Evolutionary conservation across 805 yeast genomes (phyloP).

Genomic region (Blastobotrys mokoenaii): DNA sequence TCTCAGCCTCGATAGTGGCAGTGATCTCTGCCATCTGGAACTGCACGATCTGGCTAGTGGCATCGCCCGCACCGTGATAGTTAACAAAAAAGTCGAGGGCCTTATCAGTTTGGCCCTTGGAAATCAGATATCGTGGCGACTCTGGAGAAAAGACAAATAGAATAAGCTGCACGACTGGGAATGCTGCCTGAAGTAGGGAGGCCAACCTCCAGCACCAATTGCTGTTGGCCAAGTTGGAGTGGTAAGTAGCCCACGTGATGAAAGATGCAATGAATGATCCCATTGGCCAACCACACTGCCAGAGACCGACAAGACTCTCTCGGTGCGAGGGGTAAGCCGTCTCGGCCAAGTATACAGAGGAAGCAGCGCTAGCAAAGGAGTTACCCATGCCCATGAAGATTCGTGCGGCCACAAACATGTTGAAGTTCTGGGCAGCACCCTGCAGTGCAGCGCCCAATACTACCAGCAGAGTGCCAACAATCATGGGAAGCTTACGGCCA

Average conservation of each 20-base stretch:
- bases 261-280: conserved; percentile 76
- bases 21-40: conserved; percentile 18
- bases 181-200: conserved; percentile 57
- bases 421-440: conserved; percentile 50
- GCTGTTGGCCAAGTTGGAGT: conserved; percentile 17
- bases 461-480: conserved; percentile 47
- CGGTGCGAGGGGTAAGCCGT: conserved; percentile 57
- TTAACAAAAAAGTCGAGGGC: conserved; percentile 29
- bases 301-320: conserved; percentile 51
- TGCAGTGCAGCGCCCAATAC: conserved; percentile 64
- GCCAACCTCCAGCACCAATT: conserved; percentile 59
- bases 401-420: conserved; percentile 61
- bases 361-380: conserved; percentile 29
- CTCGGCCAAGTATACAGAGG: conserved; percentile 69
- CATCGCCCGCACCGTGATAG: conserved; percentile 15
- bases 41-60: conserved; percentile 6
- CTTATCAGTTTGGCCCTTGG: conserved; percentile 41
- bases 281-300: conserved; percentile 38
- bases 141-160: conserved; percentile 68
- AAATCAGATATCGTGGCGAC: conserved; percentile 63
- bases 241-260: conserved; percentile 57
- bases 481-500: conserved; percentile 57
- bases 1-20: conserved; percentile 17
- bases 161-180: conserved; percentile 43
- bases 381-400: conserved; percentile 32